phyloP scores from a whole-genome alignment of 768 basidiomycete genomes.

The Trametes cubensis region DNA sequence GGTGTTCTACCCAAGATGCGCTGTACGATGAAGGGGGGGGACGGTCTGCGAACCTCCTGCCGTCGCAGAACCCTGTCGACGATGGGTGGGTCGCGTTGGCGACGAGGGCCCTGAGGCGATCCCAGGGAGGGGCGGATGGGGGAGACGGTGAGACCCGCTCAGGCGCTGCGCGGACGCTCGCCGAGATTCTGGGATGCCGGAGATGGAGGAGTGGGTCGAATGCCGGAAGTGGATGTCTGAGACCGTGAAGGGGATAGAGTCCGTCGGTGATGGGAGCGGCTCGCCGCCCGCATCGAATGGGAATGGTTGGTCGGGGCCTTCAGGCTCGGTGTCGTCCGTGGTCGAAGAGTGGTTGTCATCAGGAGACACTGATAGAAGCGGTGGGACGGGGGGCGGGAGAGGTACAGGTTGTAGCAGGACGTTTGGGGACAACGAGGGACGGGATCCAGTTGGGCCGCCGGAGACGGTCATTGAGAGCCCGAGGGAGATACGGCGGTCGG shows the following conservation, averaged over 20 bases:
- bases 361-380: background rate
- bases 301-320: slow-evolving; percentile 19
- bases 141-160: slow-evolving; percentile 28
- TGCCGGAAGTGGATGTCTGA: slow-evolving; percentile 43
- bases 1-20: slow-evolving; percentile 31
- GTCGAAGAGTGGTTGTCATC: slow-evolving; percentile 9
- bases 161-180: slow-evolving; percentile 24
- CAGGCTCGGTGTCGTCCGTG: slow-evolving; percentile 14
- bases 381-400: slow-evolving; percentile 23
- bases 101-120: slow-evolving; percentile 9
- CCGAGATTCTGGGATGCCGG: slow-evolving; percentile 27
- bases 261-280: slow-evolving; percentile 37
- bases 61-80: slow-evolving; percentile 9
- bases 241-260: slow-evolving; percentile 39
- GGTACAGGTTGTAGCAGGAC: slow-evolving; percentile 32
- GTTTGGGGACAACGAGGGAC: slow-evolving; percentile 29
- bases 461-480: slow-evolving; percentile 33
- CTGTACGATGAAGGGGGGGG: slow-evolving; percentile 40
- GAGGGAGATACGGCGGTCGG: slow-evolving; percentile 30
- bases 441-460: slow-evolving; percentile 30
- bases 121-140: slow-evolving; percentile 32
- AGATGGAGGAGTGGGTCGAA: slow-evolving; percentile 34
- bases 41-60: slow-evolving; percentile 23
- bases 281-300: slow-evolving; percentile 26
- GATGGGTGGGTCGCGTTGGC: slow-evolving; percentile 19